Base-by-base conservation (phyloP, 2,329 filamentous ascomycete species). In the Pseudophaeomoniella oleicola region DNA sequence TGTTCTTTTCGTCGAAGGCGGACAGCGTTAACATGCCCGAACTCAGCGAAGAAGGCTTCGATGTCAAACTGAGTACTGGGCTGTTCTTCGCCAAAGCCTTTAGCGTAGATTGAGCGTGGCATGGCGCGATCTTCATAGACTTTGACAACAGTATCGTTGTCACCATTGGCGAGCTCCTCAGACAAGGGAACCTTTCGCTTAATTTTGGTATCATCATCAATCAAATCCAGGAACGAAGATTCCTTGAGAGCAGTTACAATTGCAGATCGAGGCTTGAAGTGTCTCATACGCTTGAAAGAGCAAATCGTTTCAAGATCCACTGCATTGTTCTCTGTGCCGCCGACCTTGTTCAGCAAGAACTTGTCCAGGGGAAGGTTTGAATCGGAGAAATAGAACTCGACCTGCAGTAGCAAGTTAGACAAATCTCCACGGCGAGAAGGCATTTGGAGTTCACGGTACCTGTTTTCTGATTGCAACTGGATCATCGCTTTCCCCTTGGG, bases 331-430 rank as follows among this genome's bases (percentile, higher is more conserved):
- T 80, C 71, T 45, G 72, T 67, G 39, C 88, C 88, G 29, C 78
- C 80, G 38, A 84, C 81, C 51, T 78, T 69, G 44, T 75, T 69
- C 66, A 86, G 82, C 48, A 98, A 71, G 64, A 84, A 93, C 57
- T 85, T 81, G 62, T 98, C 92, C 51, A 75, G 77, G 36, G 81
- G 79, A 27, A 98, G 74, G 62, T 94, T 94, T 51, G 79, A 82
- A 58, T 92, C 82, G 51, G 82, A 82, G 62, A 94, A 93, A 70
- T 94, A 94, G 60, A 94, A 94, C 56, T 94, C 86, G 49, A 94
- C 83, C 81, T 92, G 47, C 12, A 32, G 16, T n/a, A 39, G 3
- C 4, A 19, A 5, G 11, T 40, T 35, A 42, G 36, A 9, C 38
- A 37, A n/a, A 29, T 36, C 14, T 13, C 27, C 11, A 16, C 17